A percentile compares a stretch with the other conserved stretches of the same genome.
These are phyloP conservation scores for Cercospora zeae-maydis DNA, from an alignment of 2,329 filamentous ascomycete genomes.

Conservation along the genomic window DNA sequence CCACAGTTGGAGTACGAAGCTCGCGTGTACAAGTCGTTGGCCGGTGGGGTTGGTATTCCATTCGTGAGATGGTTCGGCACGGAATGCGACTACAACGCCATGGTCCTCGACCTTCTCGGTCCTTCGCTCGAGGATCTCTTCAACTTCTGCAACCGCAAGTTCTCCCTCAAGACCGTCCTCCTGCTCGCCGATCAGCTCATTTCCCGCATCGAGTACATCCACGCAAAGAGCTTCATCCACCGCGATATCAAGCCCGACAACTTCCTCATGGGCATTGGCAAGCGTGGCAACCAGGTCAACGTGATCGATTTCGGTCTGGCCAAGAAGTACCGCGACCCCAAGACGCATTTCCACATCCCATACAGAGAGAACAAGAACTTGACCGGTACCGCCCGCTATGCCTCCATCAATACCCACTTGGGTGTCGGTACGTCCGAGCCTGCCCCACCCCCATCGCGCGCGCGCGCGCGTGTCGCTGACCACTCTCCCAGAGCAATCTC, in stretches of 20 bases:
- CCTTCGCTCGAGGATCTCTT: slow-evolving; percentile 96
- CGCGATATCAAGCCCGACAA: slow-evolving; percentile 99
- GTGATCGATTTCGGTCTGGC: slow-evolving; percentile 98
- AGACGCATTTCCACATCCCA: slow-evolving; percentile 99
- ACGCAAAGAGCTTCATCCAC: slow-evolving; percentile 99
- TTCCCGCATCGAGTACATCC: slow-evolving; percentile 98
- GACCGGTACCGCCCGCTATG: slow-evolving; percentile 96
- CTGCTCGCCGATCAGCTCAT: slow-evolving; percentile 97
- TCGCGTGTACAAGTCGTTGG: slow-evolving; percentile 83
- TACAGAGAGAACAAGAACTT: slow-evolving; percentile 99
- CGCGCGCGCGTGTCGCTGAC: slow-evolving; percentile 18
- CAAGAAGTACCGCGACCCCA: slow-evolving; percentile 99
- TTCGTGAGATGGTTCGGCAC: slow-evolving; percentile 99
- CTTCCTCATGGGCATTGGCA: slow-evolving; percentile 98
- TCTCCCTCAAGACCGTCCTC: slow-evolving; percentile 96
- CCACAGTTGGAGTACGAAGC: slow-evolving; percentile 98
- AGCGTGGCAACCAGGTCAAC: slow-evolving; percentile 98
- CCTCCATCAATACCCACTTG: slow-evolving; percentile 97
- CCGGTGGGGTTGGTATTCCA: slow-evolving; percentile 94
- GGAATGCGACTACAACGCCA: slow-evolving; percentile 99
- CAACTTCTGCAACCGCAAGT: slow-evolving; percentile 99
- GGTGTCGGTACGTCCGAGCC: slow-evolving; percentile 66
- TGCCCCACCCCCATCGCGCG: not conserved
- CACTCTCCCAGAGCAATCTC: slow-evolving; percentile 75
- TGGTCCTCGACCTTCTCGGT: slow-evolving; percentile 95